phyloP scores from a whole-genome alignment of 768 basidiomycete genomes.

The Phaeotremella skinneri region DNA sequence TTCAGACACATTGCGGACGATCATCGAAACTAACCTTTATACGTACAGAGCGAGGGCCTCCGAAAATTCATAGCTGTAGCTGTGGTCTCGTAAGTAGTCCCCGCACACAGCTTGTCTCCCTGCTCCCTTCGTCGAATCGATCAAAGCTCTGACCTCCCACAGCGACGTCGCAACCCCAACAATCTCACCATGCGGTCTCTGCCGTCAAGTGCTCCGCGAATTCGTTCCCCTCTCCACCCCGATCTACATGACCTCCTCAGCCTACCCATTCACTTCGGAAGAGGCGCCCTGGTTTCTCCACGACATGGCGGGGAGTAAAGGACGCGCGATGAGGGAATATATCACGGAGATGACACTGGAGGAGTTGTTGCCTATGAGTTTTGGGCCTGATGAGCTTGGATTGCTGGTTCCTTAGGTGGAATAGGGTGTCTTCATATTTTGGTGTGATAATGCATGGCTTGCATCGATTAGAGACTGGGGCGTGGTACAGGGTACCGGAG shows the following conservation, averaged over 20 bases:
- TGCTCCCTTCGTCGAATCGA: no score
- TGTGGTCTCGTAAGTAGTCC: constrained; percentile 67
- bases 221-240: constrained; percentile 55
- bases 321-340: constrained; percentile 48
- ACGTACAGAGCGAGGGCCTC: constrained; percentile 70
- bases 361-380: constrained; percentile 76
- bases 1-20: background rate
- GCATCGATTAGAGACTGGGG: no score
- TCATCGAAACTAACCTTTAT: constrained; percentile 2
- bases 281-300: constrained; percentile 59
- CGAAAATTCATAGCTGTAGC: constrained; percentile 71
- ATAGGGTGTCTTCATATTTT: background rate
- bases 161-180: constrained; percentile 66
- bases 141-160: constrained; percentile 7
- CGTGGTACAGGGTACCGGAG: no score
- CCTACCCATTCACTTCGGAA: constrained; percentile 22
- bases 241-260: constrained; percentile 46
- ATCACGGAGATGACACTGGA: constrained; percentile 61
- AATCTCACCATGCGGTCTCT: constrained; percentile 87
- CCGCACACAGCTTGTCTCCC: background rate
- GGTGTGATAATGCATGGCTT: no score
- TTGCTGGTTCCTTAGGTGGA: background rate
- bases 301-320: constrained; percentile 55
- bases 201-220: constrained; percentile 68
- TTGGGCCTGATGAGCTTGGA: constrained; percentile 80